These are phyloP conservation scores for Saccharomycopsis schoenii DNA, from an alignment of 805 yeast species.

Conservation along the genomic window DNA sequence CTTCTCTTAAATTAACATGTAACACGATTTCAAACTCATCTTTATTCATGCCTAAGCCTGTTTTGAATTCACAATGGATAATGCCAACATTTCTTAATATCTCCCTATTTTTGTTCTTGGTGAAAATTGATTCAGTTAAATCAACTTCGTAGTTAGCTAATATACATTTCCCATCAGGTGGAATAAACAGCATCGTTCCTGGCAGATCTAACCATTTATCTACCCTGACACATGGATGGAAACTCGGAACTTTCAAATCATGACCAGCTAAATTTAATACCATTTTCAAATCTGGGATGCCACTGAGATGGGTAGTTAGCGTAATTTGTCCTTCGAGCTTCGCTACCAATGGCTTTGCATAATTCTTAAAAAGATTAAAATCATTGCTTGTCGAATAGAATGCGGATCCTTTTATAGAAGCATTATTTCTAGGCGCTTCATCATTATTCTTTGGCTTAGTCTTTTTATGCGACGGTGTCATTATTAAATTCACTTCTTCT, in stretches of 20 bases:
- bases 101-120: conserved; percentile 8
- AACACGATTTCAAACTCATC: conserved; percentile 58
- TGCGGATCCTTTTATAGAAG: conserved; percentile 19
- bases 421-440: not conserved
- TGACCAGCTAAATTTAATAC: conserved; percentile 38
- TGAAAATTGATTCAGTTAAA: conserved; percentile 25
- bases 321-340: conserved; percentile 52
- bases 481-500: conserved; percentile 43
- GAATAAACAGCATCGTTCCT: conserved; percentile 55
- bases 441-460: conserved; percentile 9
- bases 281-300: conserved; percentile 63
- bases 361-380: conserved; percentile 19
- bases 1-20: conserved; percentile 35
- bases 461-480: conserved; percentile 1
- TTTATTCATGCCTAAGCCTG: conserved; percentile 40
- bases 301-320: conserved; percentile 63
- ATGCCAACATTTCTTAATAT: conserved; percentile 33
- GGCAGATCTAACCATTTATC: conserved; percentile 39
- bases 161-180: conserved; percentile 75
- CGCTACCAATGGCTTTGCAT: conserved; percentile 37
- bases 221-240: conserved; percentile 61
- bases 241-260: conserved; percentile 45
- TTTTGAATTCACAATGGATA: conserved; percentile 43
- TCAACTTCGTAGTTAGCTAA: conserved; percentile 58
- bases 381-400: conserved; percentile 20